phyloP scores from a whole-genome alignment of 768 basidiomycete species.

The Pisolithus marmoratus region DNA sequence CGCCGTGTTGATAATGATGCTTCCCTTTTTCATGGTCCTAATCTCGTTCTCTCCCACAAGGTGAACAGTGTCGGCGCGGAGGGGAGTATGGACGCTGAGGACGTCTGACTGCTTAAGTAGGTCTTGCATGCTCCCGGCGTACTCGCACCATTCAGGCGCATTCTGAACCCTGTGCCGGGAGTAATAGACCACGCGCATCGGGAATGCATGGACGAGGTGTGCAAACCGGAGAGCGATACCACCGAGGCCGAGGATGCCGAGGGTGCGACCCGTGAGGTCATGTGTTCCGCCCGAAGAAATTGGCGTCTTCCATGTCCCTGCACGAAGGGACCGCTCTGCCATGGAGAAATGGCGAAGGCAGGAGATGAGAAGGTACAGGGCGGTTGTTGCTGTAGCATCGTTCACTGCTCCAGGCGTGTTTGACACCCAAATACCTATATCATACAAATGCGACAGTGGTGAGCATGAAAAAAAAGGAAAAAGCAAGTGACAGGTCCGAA shows the following conservation, averaged over 20 bases:
- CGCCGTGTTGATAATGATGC: constrained; percentile 81
- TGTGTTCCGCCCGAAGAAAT: constrained; percentile 44
- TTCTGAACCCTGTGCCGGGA: constrained; percentile 50
- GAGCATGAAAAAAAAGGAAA: background rate
- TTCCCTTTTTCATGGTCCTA: constrained; percentile 67
- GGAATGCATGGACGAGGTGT: constrained; percentile 70
- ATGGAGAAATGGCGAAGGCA: constrained; percentile 67
- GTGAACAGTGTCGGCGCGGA: constrained; percentile 67
- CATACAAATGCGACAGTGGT: background rate
- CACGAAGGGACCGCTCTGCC: constrained; percentile 49
- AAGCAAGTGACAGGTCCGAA: constrained; percentile 18
- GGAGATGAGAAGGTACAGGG: constrained; percentile 76
- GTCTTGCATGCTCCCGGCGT: constrained; percentile 57
- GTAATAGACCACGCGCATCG: constrained; percentile 87
- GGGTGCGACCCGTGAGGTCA: constrained; percentile 62
- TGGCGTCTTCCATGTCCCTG: constrained; percentile 55
- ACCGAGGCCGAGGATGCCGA: constrained; percentile 72
- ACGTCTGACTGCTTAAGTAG: constrained; percentile 74
- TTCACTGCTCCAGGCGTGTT: constrained; percentile 90
- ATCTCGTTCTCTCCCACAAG: constrained; percentile 75
- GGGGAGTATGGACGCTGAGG: constrained; percentile 80
- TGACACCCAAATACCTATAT: constrained; percentile 56
- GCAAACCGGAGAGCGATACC: constrained; percentile 72
- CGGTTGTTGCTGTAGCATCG: constrained; percentile 87
- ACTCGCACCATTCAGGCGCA: constrained; percentile 72